These are phyloP conservation scores for Ceratobasidium sp. DNA, from an alignment of 1,284 basidiomycete species.

Conservation along the genomic window DNA sequence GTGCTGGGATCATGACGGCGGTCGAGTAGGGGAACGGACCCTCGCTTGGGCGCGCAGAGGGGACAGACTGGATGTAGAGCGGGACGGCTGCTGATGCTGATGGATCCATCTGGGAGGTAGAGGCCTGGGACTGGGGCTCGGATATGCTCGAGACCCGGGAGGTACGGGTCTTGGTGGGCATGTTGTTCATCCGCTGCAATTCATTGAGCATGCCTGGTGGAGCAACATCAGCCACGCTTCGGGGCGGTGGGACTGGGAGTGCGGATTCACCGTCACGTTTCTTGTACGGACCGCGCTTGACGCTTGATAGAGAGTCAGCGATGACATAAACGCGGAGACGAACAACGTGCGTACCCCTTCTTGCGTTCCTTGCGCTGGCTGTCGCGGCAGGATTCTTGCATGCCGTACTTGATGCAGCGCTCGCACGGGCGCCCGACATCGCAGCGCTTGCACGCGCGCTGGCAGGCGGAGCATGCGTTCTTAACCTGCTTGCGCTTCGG, in stretches of 20 bases:
- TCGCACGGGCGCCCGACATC: slow-evolving; percentile 88
- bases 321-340: not conserved
- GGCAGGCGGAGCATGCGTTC: slow-evolving; percentile 90
- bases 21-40: slow-evolving; percentile 30
- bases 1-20: slow-evolving; percentile 22
- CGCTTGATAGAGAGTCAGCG: slow-evolving; percentile 49
- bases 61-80: slow-evolving; percentile 26
- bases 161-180: slow-evolving; percentile 28
- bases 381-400: slow-evolving; percentile 82
- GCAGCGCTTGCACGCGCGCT: slow-evolving; percentile 92
- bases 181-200: slow-evolving; percentile 20
- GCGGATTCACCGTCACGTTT: slow-evolving; percentile 71
- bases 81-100: not conserved
- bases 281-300: slow-evolving; percentile 92
- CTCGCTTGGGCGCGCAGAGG: slow-evolving; percentile 27
- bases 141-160: slow-evolving; percentile 31
- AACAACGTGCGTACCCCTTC: slow-evolving; percentile 65
- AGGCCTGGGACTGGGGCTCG: slow-evolving; percentile 9
- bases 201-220: slow-evolving; percentile 44
- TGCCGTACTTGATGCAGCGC: slow-evolving; percentile 87
- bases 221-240: slow-evolving; percentile 31
- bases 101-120: slow-evolving; percentile 28
- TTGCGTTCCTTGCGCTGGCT: slow-evolving; percentile 86
- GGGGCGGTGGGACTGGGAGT: not conserved
- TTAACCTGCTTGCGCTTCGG: slow-evolving; percentile 88